These are phyloP conservation scores for Luzula sylvatica DNA, from an alignment of 176 grass and related monocot species.

Conservation along the genomic window DNA sequence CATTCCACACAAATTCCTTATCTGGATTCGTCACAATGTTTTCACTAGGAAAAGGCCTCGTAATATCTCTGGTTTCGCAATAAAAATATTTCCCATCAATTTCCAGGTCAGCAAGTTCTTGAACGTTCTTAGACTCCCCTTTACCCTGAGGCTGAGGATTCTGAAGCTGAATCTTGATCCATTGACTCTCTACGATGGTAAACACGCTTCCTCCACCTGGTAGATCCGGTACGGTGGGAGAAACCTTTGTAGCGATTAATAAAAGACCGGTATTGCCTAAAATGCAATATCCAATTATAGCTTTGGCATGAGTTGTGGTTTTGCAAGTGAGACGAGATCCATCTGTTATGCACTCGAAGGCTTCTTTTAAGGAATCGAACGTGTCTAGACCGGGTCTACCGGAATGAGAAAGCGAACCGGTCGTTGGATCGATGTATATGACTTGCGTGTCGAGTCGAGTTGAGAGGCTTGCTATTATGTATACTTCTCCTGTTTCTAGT, in stretches of 20 bases:
- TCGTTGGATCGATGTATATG: constrained; percentile 81
- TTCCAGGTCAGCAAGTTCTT: constrained; percentile 73
- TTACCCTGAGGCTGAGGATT: constrained; percentile 73
- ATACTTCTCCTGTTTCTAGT: constrained; percentile 61
- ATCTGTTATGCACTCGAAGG: constrained; percentile 66
- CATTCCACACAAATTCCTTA: constrained; percentile 91
- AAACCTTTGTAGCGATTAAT: constrained; percentile 68
- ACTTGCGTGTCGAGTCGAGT: constrained; percentile 53
- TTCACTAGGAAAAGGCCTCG: constrained; percentile 67
- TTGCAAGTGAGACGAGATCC: constrained; percentile 65
- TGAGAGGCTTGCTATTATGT: constrained; percentile 69
- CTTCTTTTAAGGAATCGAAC: constrained; percentile 58
- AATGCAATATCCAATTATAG: constrained; percentile 58
- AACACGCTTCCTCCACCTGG: constrained; percentile 76
- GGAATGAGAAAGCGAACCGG: constrained; percentile 43
- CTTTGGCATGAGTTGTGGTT: constrained; percentile 49
- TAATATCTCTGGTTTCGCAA: constrained; percentile 94
- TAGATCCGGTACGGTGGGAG: constrained; percentile 37
- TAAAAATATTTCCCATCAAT: constrained; percentile 97
- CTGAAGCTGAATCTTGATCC: constrained; percentile 84
- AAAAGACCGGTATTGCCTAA: constrained; percentile 65
- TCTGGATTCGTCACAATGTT: constrained; percentile 53
- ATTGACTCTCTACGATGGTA: constrained; percentile 65
- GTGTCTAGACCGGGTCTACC: constrained; percentile 58
- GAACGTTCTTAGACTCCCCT: constrained; percentile 65